Evolutionary conservation across 495 filamentous ascomycete species (phyloP).

Genomic region (Aspergillus sclerotiicarbonarius): DNA sequence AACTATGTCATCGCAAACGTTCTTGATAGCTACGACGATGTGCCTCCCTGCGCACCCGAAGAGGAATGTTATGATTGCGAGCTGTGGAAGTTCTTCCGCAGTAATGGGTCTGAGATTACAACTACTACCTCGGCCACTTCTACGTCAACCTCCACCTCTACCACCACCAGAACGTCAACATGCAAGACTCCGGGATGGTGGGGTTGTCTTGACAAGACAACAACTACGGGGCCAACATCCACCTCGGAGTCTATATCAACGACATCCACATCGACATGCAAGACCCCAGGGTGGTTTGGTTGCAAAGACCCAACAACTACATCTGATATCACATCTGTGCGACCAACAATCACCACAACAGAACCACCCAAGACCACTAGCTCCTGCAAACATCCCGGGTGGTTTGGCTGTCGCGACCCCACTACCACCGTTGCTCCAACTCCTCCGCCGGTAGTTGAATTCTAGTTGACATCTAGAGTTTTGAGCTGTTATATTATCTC

Average conservation of each 20-base stretch:
- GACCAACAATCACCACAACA: slow-evolving; percentile 24
- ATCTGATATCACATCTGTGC: slow-evolving; percentile 20
- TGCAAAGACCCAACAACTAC: slow-evolving; percentile 48
- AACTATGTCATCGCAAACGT: slow-evolving; percentile 81
- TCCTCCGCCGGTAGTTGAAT: slow-evolving; percentile 19
- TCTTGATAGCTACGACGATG: slow-evolving; percentile 72
- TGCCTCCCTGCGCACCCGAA: slow-evolving; percentile 71
- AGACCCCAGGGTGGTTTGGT: slow-evolving; percentile 72
- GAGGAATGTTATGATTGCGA: slow-evolving; percentile 85
- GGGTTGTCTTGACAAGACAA: slow-evolving; percentile 58
- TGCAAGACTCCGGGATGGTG: slow-evolving; percentile 83
- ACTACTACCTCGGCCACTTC: slow-evolving; percentile 57
- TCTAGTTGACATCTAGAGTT: background rate
- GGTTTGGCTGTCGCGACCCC: slow-evolving; percentile 66
- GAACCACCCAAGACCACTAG: slow-evolving; percentile 25
- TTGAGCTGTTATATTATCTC: background rate
- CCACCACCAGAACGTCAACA: slow-evolving; percentile 75
- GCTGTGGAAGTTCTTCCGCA: slow-evolving; percentile 90
- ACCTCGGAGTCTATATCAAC: slow-evolving; percentile 51
- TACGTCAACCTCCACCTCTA: slow-evolving; percentile 56
- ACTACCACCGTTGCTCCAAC: slow-evolving; percentile 44
- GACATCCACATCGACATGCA: slow-evolving; percentile 64
- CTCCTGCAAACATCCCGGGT: slow-evolving; percentile 64
- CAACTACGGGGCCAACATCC: slow-evolving; percentile 53
- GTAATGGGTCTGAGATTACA: slow-evolving; percentile 76